phyloP scores from a whole-genome alignment of 1,284 basidiomycete genomes.

The Amylostereum areolatum region DNA sequence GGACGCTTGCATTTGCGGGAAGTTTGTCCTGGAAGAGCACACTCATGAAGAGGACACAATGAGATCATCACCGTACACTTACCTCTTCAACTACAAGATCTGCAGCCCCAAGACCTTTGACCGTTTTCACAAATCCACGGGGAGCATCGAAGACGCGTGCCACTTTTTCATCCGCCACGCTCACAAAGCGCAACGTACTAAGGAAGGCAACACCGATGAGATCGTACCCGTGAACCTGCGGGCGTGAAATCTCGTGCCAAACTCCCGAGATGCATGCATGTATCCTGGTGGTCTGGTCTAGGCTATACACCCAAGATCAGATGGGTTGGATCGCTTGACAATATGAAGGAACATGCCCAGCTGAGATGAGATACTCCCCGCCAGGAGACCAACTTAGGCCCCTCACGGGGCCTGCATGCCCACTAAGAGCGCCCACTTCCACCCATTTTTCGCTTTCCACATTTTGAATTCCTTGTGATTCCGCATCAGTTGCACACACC shows the following conservation, averaged over 20 bases:
- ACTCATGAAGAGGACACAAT: background rate
- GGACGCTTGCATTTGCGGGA: constrained; percentile 62
- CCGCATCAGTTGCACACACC: constrained; percentile 33
- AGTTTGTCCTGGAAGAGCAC: constrained; percentile 26
- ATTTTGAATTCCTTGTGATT: constrained; percentile 10
- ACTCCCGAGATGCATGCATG: constrained; percentile 50
- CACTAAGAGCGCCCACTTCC: constrained; percentile 72
- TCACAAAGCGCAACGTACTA: constrained; percentile 71
- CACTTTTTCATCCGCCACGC: constrained; percentile 91
- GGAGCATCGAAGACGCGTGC: constrained; percentile 88
- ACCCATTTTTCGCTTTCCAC: constrained; percentile 50
- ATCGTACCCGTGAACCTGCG: constrained; percentile 94
- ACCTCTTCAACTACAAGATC: constrained; percentile 44
- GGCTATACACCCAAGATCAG: constrained; percentile 31
- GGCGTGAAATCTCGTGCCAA: constrained; percentile 88
- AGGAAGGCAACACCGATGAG: constrained; percentile 79
- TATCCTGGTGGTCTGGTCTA: constrained; percentile 87
- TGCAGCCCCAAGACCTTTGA: constrained; percentile 45
- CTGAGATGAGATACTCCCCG: constrained; percentile 80
- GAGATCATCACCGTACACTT: background rate
- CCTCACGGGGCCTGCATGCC: constrained; percentile 76
- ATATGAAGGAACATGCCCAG: constrained; percentile 49
- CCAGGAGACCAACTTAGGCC: constrained; percentile 80
- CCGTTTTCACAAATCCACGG: constrained; percentile 62
- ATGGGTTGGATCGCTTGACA: background rate